Evolutionary conservation across 805 yeast species (phyloP).

Genomic region (Candida rishiriensis): DNA sequence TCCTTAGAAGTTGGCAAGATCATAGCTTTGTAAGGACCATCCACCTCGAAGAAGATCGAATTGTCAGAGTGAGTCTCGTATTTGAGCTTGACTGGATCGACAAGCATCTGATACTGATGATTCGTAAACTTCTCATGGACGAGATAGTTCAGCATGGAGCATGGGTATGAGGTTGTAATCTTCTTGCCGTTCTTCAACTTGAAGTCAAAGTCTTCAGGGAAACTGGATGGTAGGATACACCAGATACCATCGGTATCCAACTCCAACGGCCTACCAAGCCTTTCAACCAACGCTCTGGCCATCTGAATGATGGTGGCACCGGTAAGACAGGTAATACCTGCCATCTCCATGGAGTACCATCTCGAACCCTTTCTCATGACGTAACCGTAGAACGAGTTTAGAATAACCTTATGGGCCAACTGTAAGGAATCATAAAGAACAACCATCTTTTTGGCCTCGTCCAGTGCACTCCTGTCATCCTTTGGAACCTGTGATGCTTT

Average conservation of each 20-base stretch:
- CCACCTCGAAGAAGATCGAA: constrained; percentile 95
- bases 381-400: constrained; percentile 95
- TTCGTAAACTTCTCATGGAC: constrained; percentile 92
- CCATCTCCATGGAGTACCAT: constrained; percentile 99
- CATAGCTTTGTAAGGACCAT: constrained; percentile 98
- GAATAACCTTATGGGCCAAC: constrained; percentile 92
- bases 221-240: constrained; percentile 93
- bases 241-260: constrained; percentile 99
- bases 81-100: constrained; percentile 60
- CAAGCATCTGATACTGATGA: constrained; percentile 86
- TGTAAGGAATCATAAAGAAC: constrained; percentile 92
- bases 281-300: constrained; percentile 88
- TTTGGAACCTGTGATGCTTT: constrained; percentile 54
- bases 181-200: constrained; percentile 73
- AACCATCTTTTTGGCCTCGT: constrained; percentile 92
- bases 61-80: constrained; percentile 84
- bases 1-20: constrained; percentile 94
- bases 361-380: constrained; percentile 99
- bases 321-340: constrained; percentile 96
- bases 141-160: constrained; percentile 90
- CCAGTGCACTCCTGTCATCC: constrained; percentile 57
- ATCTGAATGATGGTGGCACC: constrained; percentile 98
- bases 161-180: constrained; percentile 80
- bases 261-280: constrained; percentile 92
- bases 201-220: constrained; percentile 84